Evolutionary conservation across 1,284 basidiomycete species (phyloP), one percentile per base, ranked within the genome.

Genomic region (Inonotus obliquus): DNA sequence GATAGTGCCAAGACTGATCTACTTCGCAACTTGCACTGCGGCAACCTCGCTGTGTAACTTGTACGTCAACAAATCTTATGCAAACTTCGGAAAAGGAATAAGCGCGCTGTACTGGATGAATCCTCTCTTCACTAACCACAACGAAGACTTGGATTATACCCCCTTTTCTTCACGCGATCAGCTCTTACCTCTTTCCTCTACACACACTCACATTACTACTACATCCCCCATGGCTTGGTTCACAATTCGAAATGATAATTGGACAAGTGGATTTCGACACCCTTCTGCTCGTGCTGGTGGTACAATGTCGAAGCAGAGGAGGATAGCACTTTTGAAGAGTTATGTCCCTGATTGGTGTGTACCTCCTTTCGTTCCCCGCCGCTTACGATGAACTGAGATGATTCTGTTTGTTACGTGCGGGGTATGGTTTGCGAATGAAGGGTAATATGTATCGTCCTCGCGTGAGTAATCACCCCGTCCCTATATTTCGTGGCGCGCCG

Each of bases 331-430:
- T 4, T 64, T 89, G 25, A 67, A 76, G 53, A 86, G 84, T 17
- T 91, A 91, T 74, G 78, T 80, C 25, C 86, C 86, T 0, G 90
- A 91, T 69, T 91, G 89, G 89, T 89, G 64, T 65, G 81, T 71
- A 37, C 57, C 41, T 60, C 23, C 37, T 48, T 38, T 48, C 35
- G 47, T 41, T 38, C 60, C 29, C 57, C 63, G 54, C 53, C 41
- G 53, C 47, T 41, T n/a, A 45, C 52, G 2, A 9, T 62, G 41
- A 14, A 48, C 2, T 60, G 19, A 21, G 17, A 17, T 44, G 41
- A 57, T 45, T 61, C 37, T 57, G 25, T 23, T 19, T 35, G 32
- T 32, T 32, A 32, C 32, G 29, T n/a, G n/a, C n/a, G n/a, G n/a
- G n/a, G n/a, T n/a, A n/a, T n/a, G n/a, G n/a, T n/a, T 55, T 45